A percentile compares a stretch with the other conserved stretches of the same genome.
phyloP scores from a whole-genome alignment of 352 stramenopile species.

The Pythium brassicae region DNA sequence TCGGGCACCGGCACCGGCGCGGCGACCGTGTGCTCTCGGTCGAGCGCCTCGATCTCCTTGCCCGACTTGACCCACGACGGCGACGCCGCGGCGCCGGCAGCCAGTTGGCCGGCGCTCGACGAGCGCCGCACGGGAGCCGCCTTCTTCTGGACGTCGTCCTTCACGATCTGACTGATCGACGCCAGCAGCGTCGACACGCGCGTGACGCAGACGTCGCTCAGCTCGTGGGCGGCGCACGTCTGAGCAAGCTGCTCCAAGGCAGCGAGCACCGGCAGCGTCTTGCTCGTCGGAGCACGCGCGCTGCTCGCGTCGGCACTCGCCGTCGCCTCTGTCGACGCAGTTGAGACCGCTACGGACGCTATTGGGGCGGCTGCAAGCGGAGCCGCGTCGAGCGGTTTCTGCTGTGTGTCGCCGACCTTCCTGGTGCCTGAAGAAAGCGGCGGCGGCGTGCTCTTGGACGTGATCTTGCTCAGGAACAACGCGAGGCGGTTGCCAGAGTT shows the following conservation, averaged over 20 bases:
- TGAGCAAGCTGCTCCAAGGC: slow-evolving; percentile 46
- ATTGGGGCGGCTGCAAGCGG: background rate
- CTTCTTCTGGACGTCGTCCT: slow-evolving; percentile 51
- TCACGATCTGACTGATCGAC: slow-evolving; percentile 65
- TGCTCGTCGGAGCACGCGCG: slow-evolving; percentile 4
- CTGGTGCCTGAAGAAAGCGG: slow-evolving; percentile 1
- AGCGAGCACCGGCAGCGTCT: slow-evolving; percentile 37
- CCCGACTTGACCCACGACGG: slow-evolving; percentile 33
- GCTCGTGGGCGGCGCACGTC: slow-evolving; percentile 50
- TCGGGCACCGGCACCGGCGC: background rate
- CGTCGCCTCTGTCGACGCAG: background rate
- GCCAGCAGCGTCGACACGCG: slow-evolving; percentile 61
- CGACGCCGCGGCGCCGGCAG: slow-evolving; percentile 9
- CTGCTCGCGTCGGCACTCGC: background rate
- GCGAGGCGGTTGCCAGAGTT: slow-evolving; percentile 25
- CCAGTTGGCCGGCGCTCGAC: slow-evolving; percentile 17
- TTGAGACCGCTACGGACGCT: background rate
- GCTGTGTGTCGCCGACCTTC: background rate
- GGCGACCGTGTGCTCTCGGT: slow-evolving; percentile 12
- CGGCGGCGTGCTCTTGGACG: slow-evolving; percentile 6
- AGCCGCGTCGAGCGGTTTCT: background rate
- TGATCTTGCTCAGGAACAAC: slow-evolving; percentile 28
- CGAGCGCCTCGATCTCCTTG: slow-evolving; percentile 34
- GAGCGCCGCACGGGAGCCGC: slow-evolving; percentile 37
- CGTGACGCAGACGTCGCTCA: slow-evolving; percentile 59